These are phyloP conservation scores for Amanita pseudoporphyria DNA, from an alignment of 768 basidiomycete species.

Conservation along the genomic window DNA sequence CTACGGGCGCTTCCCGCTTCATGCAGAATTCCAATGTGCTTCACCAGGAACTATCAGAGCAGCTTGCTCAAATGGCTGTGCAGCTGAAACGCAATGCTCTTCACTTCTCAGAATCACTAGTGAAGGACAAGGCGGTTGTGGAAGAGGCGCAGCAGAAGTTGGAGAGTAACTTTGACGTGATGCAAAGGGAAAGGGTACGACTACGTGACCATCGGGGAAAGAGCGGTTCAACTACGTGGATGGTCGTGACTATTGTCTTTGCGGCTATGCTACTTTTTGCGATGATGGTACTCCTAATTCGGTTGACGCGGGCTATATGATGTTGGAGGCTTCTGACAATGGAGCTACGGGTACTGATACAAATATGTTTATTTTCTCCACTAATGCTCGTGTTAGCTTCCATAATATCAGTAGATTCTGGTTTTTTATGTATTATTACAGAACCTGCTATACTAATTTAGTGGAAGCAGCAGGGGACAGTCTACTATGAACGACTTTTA, in stretches of 20 bases:
- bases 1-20: conserved; percentile 18
- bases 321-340: not conserved
- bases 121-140: conserved; percentile 65
- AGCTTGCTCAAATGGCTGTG: conserved; percentile 78
- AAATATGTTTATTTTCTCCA: too few relatives aligned
- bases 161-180: conserved; percentile 59
- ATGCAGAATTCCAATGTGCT: conserved; percentile 47
- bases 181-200: conserved; percentile 55
- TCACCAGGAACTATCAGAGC: conserved; percentile 66
- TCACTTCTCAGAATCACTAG: conserved; percentile 66
- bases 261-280: conserved; percentile 62
- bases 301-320: conserved; percentile 24
- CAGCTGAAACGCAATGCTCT: conserved; percentile 80
- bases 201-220: conserved; percentile 54
- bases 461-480: conserved; percentile 90
- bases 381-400: not conserved
- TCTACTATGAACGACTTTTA: conserved; percentile 79
- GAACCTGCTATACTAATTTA: conserved; percentile 56
- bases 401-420: not conserved
- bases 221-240: conserved; percentile 64
- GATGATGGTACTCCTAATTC: conserved; percentile 64
- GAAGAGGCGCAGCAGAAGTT: conserved; percentile 61
- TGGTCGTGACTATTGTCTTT: conserved; percentile 53
- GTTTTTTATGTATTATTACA: not conserved
- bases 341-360: not conserved